Evolutionary conservation across 768 basidiomycete genomes (phyloP).

Genomic region (Agaricus blazei): DNA sequence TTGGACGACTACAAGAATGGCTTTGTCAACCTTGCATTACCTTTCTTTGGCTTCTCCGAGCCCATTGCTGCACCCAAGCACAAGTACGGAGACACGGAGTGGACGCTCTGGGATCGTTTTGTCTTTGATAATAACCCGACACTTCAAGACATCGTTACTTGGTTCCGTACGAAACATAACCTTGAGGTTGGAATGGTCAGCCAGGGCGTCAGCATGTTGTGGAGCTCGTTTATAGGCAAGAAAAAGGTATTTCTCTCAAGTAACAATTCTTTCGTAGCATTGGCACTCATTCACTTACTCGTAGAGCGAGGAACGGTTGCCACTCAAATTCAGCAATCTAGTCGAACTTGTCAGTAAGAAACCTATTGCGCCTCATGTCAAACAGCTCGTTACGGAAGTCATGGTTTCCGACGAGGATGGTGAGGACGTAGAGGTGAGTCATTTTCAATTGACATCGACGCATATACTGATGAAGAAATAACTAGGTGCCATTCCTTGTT

Average conservation of each 20-base stretch:
- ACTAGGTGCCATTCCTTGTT: slow-evolving; percentile 74
- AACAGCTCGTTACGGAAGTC: slow-evolving; percentile 86
- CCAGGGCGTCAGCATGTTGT: slow-evolving; percentile 96
- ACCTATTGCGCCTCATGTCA: slow-evolving; percentile 76
- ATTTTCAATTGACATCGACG: not conserved
- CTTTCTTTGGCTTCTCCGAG: slow-evolving; percentile 99
- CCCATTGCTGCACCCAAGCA: slow-evolving; percentile 86
- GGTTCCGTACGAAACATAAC: slow-evolving; percentile 80
- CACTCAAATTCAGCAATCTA: slow-evolving; percentile 86
- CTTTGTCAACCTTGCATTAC: slow-evolving; percentile 94
- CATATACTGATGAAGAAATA: not conserved
- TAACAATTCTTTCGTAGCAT: not conserved
- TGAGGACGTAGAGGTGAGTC: slow-evolving; percentile 87
- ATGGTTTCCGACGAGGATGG: slow-evolving; percentile 91
- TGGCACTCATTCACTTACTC: not conserved
- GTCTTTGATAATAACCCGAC: slow-evolving; percentile 89
- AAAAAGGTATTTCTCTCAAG: slow-evolving; percentile 67
- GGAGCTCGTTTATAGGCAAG: slow-evolving; percentile 89
- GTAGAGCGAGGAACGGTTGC: slow-evolving; percentile 81
- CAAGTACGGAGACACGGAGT: slow-evolving; percentile 85
- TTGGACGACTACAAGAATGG: slow-evolving; percentile 98
- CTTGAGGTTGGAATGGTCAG: slow-evolving; percentile 94
- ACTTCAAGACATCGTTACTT: slow-evolving; percentile 75
- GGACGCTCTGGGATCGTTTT: slow-evolving; percentile 99
- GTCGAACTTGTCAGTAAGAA: slow-evolving; percentile 96